Percentiles rank a stretch among this genome's conserved stretches.
Evolutionary conservation across 495 filamentous ascomycete genomes (phyloP).

Genomic region (Neurospora tetraspora): DNA sequence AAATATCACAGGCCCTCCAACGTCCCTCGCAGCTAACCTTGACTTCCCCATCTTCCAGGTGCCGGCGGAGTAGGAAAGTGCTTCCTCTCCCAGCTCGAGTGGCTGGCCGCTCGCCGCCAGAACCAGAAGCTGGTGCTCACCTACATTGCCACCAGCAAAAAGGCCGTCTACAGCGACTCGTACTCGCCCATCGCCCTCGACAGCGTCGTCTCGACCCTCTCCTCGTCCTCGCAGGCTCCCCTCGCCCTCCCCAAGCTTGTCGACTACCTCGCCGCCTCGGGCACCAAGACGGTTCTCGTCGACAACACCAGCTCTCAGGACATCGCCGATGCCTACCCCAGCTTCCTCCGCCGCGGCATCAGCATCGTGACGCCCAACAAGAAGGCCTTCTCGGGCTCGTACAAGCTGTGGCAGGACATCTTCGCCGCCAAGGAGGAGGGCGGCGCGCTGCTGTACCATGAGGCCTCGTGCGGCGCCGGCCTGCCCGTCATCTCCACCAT

Average conservation of each 20-base stretch:
- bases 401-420: slow-evolving; percentile 73
- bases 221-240: slow-evolving; percentile 45
- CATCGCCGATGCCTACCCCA: slow-evolving; percentile 69
- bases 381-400: slow-evolving; percentile 78
- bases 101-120: slow-evolving; percentile 43
- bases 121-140: slow-evolving; percentile 56
- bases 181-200: slow-evolving; percentile 48
- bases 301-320: slow-evolving; percentile 88
- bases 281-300: slow-evolving; percentile 66
- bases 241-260: slow-evolving; percentile 56
- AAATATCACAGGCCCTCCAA: not conserved
- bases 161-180: slow-evolving; percentile 55
- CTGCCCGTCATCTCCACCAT: slow-evolving; percentile 87
- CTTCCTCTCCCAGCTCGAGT: slow-evolving; percentile 72
- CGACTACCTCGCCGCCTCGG: slow-evolving; percentile 58
- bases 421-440: slow-evolving; percentile 51
- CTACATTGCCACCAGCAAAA: slow-evolving; percentile 72
- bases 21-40: not conserved
- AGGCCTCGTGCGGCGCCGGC: slow-evolving; percentile 85
- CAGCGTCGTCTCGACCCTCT: slow-evolving; percentile 44
- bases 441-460: slow-evolving; percentile 78
- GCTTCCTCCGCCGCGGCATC: slow-evolving; percentile 67
- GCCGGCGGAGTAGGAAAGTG: slow-evolving; percentile 86
- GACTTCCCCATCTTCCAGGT: slow-evolving; percentile 42
- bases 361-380: slow-evolving; percentile 94